Evolutionary conservation across 2,329 filamentous ascomycete genomes (phyloP).

Genomic region (Graphiopsis chlorocephala): DNA sequence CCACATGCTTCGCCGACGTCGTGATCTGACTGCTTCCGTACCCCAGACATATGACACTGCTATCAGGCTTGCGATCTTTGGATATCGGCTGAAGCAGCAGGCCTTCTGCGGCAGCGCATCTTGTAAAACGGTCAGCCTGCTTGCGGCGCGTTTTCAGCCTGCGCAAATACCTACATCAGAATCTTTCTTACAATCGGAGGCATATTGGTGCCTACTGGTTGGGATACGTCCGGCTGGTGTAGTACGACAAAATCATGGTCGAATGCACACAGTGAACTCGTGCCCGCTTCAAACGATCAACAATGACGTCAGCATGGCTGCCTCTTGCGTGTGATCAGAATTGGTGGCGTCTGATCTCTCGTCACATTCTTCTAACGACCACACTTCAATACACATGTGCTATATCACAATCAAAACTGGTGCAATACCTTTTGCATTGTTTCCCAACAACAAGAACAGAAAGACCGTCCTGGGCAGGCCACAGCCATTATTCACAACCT

Average conservation of each 20-base stretch:
- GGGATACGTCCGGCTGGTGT: neutral
- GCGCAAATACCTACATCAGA: constrained; percentile 52
- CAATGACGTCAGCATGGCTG: constrained; percentile 5
- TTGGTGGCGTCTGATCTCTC: neutral
- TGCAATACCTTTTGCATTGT: neutral
- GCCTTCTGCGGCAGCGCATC: constrained; percentile 70
- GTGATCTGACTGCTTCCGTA: constrained; percentile 61
- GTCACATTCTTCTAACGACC: neutral
- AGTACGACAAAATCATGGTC: neutral
- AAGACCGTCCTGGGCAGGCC: neutral
- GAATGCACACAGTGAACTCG: neutral
- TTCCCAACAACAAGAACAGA: neutral
- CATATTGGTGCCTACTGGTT: constrained; percentile 51
- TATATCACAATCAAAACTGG: neutral
- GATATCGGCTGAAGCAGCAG: constrained; percentile 73
- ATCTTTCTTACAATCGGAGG: constrained; percentile 76
- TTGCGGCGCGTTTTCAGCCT: neutral
- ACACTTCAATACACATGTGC: neutral
- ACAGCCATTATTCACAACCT: neutral
- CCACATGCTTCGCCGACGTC: constrained; percentile 38
- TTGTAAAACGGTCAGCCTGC: constrained; percentile 30
- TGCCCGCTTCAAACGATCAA: neutral
- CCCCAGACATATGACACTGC: constrained; percentile 57
- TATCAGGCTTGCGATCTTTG: constrained; percentile 36
- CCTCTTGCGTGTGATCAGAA: neutral